Conservation (phyloP, 2,329 filamentous ascomycete genomes). For the Microdochium nivale region DNA sequence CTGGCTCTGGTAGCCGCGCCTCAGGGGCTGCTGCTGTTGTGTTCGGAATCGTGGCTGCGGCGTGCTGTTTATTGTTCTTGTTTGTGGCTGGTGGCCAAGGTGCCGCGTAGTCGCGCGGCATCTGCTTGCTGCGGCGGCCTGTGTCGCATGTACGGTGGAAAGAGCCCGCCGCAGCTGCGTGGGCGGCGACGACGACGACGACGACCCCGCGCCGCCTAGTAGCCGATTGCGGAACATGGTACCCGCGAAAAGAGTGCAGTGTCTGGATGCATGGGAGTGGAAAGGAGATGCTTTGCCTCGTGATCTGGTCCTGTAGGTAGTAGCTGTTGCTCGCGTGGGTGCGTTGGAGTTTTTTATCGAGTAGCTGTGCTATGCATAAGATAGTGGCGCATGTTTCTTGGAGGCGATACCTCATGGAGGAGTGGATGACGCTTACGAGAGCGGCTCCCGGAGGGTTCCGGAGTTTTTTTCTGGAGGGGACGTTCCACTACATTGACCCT, state of each 20-base stretch:
- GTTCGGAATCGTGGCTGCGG: conserved; percentile 1
- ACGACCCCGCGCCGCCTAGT: background rate
- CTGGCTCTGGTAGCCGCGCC: conserved; percentile 15
- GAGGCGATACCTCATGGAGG: too few relatives aligned
- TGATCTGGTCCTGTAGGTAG: too few relatives aligned
- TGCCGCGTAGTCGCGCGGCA: background rate
- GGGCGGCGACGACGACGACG: background rate
- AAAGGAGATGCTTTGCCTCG: too few relatives aligned
- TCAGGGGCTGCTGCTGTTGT: conserved; percentile 3
- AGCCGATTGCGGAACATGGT: background rate
- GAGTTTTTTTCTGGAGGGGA: too few relatives aligned
- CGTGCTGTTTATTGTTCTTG: background rate
- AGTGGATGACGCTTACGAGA: too few relatives aligned
- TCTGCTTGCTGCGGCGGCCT: background rate
- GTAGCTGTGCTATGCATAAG: too few relatives aligned
- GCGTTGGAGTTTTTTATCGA: too few relatives aligned
- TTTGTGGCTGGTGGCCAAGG: background rate
- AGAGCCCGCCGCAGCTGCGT: background rate
- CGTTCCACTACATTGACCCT: too few relatives aligned
- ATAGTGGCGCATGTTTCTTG: too few relatives aligned
- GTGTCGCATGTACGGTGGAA: background rate
- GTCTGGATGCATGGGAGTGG: background rate
- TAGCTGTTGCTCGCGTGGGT: too few relatives aligned
- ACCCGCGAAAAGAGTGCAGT: background rate
- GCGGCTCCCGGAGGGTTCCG: too few relatives aligned